Evolutionary conservation across 73 alveolate species (phyloP), one percentile per base, ranked within the genome.

Genomic region (Paramecium sexaurelia): DNA sequence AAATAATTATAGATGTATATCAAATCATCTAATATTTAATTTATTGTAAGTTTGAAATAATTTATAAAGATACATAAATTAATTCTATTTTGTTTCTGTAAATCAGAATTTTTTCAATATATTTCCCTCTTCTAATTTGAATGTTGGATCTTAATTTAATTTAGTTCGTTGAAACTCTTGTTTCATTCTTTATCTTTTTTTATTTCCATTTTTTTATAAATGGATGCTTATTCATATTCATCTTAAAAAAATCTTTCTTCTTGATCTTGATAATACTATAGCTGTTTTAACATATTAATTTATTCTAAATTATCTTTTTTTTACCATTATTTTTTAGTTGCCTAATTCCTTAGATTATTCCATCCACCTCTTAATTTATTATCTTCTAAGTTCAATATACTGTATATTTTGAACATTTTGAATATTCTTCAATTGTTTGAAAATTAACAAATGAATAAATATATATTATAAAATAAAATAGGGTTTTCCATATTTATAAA

Each of bases 351-450:
- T 40, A 78, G 19, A 24, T 78, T 78, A 19, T 47, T 41, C 90
- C 90, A 78, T 9, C 90, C 90, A 19, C 45, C 94, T 15, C 90
- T 51, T 22, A 88, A 36, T 88, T 88, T 88, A 45, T 88, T 88
- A 29, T 88, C 87, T 55, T 88, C 94, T 17, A 88, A 68, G 15
- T 41, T 51, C 37, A 88, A 37, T 69, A n/a, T n/a, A n/a, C n/a
- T n/a, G n/a, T n/a, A n/a, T n/a, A n/a, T n/a, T n/a, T n/a, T n/a
- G n/a, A n/a, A n/a, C n/a, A n/a, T n/a, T n/a, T n/a, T n/a, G n/a
- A n/a, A n/a, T n/a, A n/a, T n/a, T n/a, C n/a, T n/a, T n/a, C n/a
- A n/a, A n/a, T n/a, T n/a, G n/a, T n/a, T n/a, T n/a, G n/a, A n/a
- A n/a, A n/a, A n/a, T n/a, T n/a, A n/a, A n/a, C n/a, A n/a, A n/a